Conservation (phyloP, 1,284 basidiomycete genomes). For the Ganoderma boninense region DNA sequence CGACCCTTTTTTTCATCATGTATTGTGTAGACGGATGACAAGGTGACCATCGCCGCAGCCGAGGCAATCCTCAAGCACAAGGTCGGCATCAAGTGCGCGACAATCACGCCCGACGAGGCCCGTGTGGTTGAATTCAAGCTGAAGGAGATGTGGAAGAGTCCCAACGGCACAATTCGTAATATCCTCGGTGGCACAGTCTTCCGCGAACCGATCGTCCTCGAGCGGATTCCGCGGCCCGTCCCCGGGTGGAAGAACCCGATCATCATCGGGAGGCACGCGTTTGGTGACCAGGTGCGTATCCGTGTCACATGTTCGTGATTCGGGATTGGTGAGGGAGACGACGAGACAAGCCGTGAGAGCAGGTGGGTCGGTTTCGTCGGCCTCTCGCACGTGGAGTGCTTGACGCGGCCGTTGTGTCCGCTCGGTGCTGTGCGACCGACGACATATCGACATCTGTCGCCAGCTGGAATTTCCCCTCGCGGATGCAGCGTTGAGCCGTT, state of each 20-base stretch:
- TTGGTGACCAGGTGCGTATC: constrained; percentile 86
- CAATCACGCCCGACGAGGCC: constrained; percentile 98
- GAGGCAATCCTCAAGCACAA: constrained; percentile 91
- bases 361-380: neutral
- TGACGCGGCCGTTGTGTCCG: too few species aligned
- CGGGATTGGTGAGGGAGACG: neutral
- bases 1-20: too few species aligned
- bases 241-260: constrained; percentile 99
- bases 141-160: constrained; percentile 98
- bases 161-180: constrained; percentile 97
- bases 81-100: constrained; percentile 97
- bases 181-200: constrained; percentile 98
- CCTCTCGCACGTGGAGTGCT: too few species aligned
- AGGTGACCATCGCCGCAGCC: constrained; percentile 93
- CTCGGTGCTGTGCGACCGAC: neutral
- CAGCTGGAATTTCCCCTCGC: too few species aligned
- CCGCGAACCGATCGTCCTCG: constrained; percentile 96
- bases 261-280: constrained; percentile 96
- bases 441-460: too few species aligned
- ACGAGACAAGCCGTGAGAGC: neutral
- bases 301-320: too few species aligned
- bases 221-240: constrained; percentile 91
- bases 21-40: constrained; percentile 82
- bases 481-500: too few species aligned
- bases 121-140: constrained; percentile 95